Percentiles rank a stretch among this genome's conserved stretches.
phyloP scores from a whole-genome alignment of 1,284 basidiomycete species.

The Ceratobasidium sp. region DNA sequence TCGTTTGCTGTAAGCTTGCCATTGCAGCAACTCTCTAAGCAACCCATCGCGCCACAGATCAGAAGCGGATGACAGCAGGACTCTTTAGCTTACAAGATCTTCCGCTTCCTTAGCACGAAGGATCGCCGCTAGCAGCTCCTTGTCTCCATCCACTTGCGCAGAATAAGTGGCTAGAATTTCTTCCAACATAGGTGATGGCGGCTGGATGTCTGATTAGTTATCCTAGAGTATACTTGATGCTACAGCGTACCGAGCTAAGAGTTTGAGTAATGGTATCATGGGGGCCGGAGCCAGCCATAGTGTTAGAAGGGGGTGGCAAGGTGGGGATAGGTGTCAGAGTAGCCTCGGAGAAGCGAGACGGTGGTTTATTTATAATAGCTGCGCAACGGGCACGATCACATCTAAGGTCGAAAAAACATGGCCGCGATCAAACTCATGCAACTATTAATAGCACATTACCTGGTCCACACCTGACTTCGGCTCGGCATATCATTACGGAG shows the following conservation, averaged over 20 bases:
- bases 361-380: neutral
- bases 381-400: slow-evolving; percentile 2
- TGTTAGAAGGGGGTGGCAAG: neutral
- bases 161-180: slow-evolving; percentile 31
- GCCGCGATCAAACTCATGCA: slow-evolving; percentile 1
- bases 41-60: neutral
- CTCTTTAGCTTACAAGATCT: slow-evolving; percentile 18
- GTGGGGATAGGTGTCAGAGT: neutral
- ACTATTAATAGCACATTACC: slow-evolving; percentile 27
- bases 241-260: slow-evolving; percentile 23
- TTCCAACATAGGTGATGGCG: slow-evolving; percentile 36
- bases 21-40: slow-evolving; percentile 29
- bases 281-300: neutral
- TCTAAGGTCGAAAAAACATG: neutral
- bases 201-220: slow-evolving; percentile 1
- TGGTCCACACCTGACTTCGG: slow-evolving; percentile 40
- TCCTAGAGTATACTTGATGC: neutral
- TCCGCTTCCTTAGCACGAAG: slow-evolving; percentile 41
- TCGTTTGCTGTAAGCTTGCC: slow-evolving; percentile 36
- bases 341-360: neutral
- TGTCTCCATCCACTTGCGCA: slow-evolving; percentile 39
- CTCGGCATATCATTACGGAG: slow-evolving; percentile 32
- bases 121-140: slow-evolving; percentile 41
- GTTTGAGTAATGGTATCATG: slow-evolving; percentile 33
- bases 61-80: neutral